Base-by-base conservation (phyloP, 495 filamentous ascomycete genomes). In the Aspergillus indologenus region DNA sequence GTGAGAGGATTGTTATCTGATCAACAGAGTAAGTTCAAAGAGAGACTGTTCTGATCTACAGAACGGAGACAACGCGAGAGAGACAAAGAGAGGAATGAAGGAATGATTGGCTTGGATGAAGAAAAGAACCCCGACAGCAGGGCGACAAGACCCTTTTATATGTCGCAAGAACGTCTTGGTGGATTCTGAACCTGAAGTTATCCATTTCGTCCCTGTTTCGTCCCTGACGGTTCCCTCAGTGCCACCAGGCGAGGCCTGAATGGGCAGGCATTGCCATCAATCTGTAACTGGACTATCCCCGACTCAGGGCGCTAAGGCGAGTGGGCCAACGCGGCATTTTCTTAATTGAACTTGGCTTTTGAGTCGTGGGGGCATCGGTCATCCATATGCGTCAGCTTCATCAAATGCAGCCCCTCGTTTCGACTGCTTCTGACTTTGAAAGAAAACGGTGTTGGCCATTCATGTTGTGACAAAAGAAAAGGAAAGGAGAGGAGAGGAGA, bases 271-370 rank as follows among this genome's bases (percentile, higher is more conserved):
- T 3, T 15, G 22, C 48, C n/a, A 51, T 51, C 48, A 51, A 51
- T 31, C 48, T 51, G 24, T 31, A 51, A 51, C 48, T 14, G 24
- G n/a, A n/a, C n/a, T 29, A 23, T 31, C 31, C 6, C 4, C 15
- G 3, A 29, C 31, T 21, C 31, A 31, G 48, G 22, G 48, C 23
- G 19, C 48, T 51, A 51, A 51, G 29, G 31, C 15, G n/a, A 24
- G n/a, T 24, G 48, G 23, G 48, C 29, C 29, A 15, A 51, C 48
- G 48, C 48, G 48, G 48, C 48, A 51, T 51, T 51, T 40, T 51
- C 48, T 51, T 51, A 51, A 51, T 31, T 21, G 48, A 51, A 51
- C 48, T 51, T 51, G 48, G 48, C 48, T 51, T 51, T 19, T 29
- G 9, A 18, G 1, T 23, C 23, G 48, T 51, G 48, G 34, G 34